phyloP scores from a whole-genome alignment of 2,329 filamentous ascomycete genomes.

The Diaporthe vexans region DNA sequence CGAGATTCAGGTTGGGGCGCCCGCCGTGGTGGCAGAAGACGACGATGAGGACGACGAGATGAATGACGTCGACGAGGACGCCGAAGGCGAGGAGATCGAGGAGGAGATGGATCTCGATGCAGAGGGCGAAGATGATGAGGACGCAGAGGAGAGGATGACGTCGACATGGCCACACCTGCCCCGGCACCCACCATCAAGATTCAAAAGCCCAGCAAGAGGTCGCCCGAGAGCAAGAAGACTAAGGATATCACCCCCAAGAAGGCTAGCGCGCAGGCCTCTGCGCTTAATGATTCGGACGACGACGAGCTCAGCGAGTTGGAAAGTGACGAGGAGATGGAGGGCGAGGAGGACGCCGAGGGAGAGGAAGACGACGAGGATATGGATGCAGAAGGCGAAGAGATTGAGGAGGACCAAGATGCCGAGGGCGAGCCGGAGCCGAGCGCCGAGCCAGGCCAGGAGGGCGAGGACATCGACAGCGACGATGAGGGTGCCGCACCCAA shows the following conservation, averaged over 20 bases:
- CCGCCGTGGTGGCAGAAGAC: slow-evolving; percentile 44
- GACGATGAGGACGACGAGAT: slow-evolving; percentile 59
- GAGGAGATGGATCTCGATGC: slow-evolving; percentile 61
- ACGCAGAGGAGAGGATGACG: slow-evolving; percentile 66
- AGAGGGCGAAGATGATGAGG: slow-evolving; percentile 58
- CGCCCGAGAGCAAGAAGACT: slow-evolving; percentile 49
- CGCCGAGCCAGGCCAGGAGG: slow-evolving; percentile 46
- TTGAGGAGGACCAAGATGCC: slow-evolving; percentile 55
- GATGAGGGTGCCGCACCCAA: slow-evolving; percentile 62
- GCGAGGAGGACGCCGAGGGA: slow-evolving; percentile 51
- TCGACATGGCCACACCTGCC: slow-evolving; percentile 54
- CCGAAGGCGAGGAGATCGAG: slow-evolving; percentile 52
- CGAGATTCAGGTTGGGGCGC: slow-evolving; percentile 49
- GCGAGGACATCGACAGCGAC: slow-evolving; percentile 58
- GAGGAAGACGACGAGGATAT: slow-evolving; percentile 55
- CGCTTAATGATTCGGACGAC: slow-evolving; percentile 64
- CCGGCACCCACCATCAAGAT: slow-evolving; percentile 63
- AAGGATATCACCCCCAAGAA: slow-evolving; percentile 51
- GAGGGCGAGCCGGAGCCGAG: slow-evolving; percentile 54
- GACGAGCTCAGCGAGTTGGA: slow-evolving; percentile 70
- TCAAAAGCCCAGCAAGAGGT: slow-evolving; percentile 57
- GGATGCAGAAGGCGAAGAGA: slow-evolving; percentile 56
- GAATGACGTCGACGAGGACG: slow-evolving; percentile 57
- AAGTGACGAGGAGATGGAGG: slow-evolving; percentile 62
- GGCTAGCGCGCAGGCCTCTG: slow-evolving; percentile 45